phyloP scores from a whole-genome alignment of 192 early-diverging fungal species.

The Backusella parvicylindrica region DNA sequence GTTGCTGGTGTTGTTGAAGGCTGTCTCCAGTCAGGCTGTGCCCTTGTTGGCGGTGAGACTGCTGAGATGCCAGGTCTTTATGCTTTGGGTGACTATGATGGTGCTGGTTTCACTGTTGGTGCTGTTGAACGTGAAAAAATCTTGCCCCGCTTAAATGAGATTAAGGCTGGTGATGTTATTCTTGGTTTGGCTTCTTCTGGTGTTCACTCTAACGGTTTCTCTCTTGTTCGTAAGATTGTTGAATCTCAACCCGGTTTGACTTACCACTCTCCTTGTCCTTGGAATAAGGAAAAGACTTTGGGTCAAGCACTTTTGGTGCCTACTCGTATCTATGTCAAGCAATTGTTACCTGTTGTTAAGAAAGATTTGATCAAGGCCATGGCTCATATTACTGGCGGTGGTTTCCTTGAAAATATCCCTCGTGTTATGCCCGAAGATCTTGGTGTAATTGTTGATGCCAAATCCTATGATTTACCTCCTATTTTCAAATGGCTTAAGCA shows the following conservation, averaged over 20 bases:
- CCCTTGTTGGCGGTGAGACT: conserved; percentile 98
- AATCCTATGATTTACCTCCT: conserved; percentile 76
- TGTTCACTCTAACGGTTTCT: conserved; percentile 99
- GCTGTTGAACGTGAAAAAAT: conserved; percentile 90
- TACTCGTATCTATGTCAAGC: conserved; percentile 94
- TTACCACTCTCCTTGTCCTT: conserved; percentile 82
- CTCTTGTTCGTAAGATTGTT: conserved; percentile 91
- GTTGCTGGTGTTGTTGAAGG: conserved; percentile 93
- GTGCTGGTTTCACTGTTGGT: conserved; percentile 96
- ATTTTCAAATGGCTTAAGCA: conserved; percentile 95
- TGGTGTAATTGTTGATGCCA: conserved; percentile 81
- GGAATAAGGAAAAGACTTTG: conserved; percentile 61
- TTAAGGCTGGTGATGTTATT: conserved; percentile 79
- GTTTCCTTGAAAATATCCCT: conserved; percentile 98
- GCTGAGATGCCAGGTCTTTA: conserved; percentile 99
- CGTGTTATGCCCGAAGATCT: conserved; percentile 84
- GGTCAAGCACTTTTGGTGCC: conserved; percentile 89
- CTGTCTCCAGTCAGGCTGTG: conserved; percentile 85
- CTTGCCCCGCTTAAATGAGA: conserved; percentile 76
- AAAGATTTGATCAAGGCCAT: conserved; percentile 86
- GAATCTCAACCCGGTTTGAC: conserved; percentile 63
- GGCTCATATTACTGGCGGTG: conserved; percentile 98
- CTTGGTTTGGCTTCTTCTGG: conserved; percentile 95
- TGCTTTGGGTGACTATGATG: conserved; percentile 79
- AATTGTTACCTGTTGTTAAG: conserved; percentile 80